Evolutionary conservation across 306 rosid species (phyloP), one percentile per base, ranked within the genome.

Genomic region (Glycine latifolia): DNA sequence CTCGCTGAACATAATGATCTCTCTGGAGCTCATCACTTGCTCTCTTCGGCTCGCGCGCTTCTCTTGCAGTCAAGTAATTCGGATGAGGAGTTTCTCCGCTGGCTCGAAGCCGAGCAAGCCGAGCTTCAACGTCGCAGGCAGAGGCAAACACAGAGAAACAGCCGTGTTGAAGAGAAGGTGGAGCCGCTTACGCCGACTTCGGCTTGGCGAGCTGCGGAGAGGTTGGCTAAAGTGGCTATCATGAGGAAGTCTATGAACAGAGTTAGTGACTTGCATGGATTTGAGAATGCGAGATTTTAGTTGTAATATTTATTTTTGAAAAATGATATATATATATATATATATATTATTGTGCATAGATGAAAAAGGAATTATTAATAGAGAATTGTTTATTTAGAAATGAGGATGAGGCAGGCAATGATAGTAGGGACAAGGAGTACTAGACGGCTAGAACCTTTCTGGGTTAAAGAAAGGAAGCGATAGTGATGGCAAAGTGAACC

Each of bases 121-220:
- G 94, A 94, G 55, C 80, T 92, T 7, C 85, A 86, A 37, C 83
- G 92, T 59, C 91, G 90, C n/a, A 78, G 87, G 26, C 89, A 81
- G 82, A 62, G 11, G 10, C 97, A 75, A 31, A 80, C 87, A 4
- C 88, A 12, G 17, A 83, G 75, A 5, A 49, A 0, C 1, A 85
- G 3, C 8, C 79, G 90, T 0, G 15, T 39, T 0, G 94, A 90
- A 5, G 96, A 92, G 37, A 95, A 93, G 85, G 8, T 81, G 0
- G 99, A 93, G 90, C 92, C 93, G 59, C 93, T 93, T 0, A 96
- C 99, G 39, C 98, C 97, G 8, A 96, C 97, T 0, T 93, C 97
- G 78, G 98, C 99, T 87, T 96, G 99, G 99, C 75, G 98, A 76
- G 94, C 99, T 16, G 99, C 99, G 0, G 98, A 93, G 87, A 91